These are phyloP conservation scores for Trichoderma breve DNA, from an alignment of 2,329 filamentous ascomycete genomes.

Conservation along the genomic window DNA sequence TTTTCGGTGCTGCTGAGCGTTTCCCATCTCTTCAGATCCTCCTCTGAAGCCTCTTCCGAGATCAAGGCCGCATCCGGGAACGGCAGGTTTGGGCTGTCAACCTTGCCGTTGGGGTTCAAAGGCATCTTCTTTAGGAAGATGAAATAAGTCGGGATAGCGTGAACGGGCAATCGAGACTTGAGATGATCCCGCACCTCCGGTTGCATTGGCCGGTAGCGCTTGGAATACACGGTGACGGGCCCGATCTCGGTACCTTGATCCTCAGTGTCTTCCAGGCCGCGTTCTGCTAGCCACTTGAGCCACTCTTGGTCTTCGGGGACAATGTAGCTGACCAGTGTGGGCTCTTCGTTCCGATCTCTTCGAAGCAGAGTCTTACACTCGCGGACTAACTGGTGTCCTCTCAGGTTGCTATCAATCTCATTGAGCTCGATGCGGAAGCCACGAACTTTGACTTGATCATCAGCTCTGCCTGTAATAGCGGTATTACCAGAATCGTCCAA, in stretches of 20 bases:
- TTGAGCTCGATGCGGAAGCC: conserved; percentile 93
- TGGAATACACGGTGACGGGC: conserved; percentile 41
- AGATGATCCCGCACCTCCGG: conserved; percentile 62
- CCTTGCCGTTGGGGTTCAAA: conserved; percentile 69
- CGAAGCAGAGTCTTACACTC: conserved; percentile 82
- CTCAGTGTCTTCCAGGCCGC: conserved; percentile 52
- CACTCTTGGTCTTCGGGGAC: conserved; percentile 77
- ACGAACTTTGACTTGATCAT: conserved; percentile 92
- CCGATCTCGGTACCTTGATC: conserved; percentile 52
- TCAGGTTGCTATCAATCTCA: conserved; percentile 85
- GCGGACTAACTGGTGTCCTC: conserved; percentile 69
- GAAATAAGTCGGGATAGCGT: conserved; percentile 37
- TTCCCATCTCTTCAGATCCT: conserved; percentile 53
- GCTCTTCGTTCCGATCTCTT: conserved; percentile 56
- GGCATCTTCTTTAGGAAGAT: conserved; percentile 51
- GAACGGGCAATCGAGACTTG: conserved; percentile 53
- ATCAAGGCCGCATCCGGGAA: conserved; percentile 74
- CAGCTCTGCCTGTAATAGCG: conserved; percentile 76
- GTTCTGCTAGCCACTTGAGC: conserved; percentile 54
- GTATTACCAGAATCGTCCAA: conserved; percentile 60
- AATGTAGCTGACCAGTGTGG: conserved; percentile 80
- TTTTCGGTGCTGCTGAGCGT: conserved; percentile 37
- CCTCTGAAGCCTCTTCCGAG: conserved; percentile 38
- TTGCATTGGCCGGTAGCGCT: conserved; percentile 47
- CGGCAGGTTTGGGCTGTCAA: conserved; percentile 73